A percentile compares a stretch with the other conserved stretches of the same genome.
Conservation (phyloP, 1,284 basidiomycete genomes). For the Takashimella tepidaria region DNA sequence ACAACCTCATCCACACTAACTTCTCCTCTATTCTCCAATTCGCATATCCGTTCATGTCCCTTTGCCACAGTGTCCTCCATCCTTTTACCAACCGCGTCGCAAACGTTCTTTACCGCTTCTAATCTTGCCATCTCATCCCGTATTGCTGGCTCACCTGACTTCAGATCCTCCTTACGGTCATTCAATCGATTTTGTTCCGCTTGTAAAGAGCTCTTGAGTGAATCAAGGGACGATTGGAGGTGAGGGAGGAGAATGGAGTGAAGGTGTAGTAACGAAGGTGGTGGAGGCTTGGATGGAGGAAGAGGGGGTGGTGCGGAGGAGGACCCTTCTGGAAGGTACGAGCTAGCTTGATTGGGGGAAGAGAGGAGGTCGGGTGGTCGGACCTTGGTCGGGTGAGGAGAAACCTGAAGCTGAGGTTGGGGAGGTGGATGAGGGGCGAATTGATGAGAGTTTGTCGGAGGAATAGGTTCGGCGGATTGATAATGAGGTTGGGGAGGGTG, state of each 20-base stretch:
- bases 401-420: background rate
- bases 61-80: slow-evolving; percentile 59
- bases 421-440: slow-evolving; percentile 4
- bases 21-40: slow-evolving; percentile 59
- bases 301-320: slow-evolving; percentile 60
- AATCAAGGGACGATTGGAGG: slow-evolving; percentile 62
- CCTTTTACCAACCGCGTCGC: slow-evolving; percentile 66
- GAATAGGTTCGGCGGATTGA: background rate
- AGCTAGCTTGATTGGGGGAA: slow-evolving; percentile 31
- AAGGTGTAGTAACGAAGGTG: slow-evolving; percentile 70
- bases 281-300: slow-evolving; percentile 69
- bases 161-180: slow-evolving; percentile 74
- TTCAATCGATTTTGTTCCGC: slow-evolving; percentile 69
- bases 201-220: slow-evolving; percentile 61
- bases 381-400: slow-evolving; percentile 15
- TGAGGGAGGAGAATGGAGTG: slow-evolving; percentile 75
- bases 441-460: slow-evolving; percentile 5
- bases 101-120: slow-evolving; percentile 90
- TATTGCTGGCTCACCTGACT: slow-evolving; percentile 84
- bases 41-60: slow-evolving; percentile 63
- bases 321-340: slow-evolving; percentile 33
- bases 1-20: slow-evolving; percentile 79
- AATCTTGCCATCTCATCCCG: slow-evolving; percentile 93
- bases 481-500: slow-evolving; percentile 1
- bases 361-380: slow-evolving; percentile 28